Evolutionary conservation across 2,329 filamentous ascomycete genomes (phyloP).

Genomic region (Xylaria sp.): DNA sequence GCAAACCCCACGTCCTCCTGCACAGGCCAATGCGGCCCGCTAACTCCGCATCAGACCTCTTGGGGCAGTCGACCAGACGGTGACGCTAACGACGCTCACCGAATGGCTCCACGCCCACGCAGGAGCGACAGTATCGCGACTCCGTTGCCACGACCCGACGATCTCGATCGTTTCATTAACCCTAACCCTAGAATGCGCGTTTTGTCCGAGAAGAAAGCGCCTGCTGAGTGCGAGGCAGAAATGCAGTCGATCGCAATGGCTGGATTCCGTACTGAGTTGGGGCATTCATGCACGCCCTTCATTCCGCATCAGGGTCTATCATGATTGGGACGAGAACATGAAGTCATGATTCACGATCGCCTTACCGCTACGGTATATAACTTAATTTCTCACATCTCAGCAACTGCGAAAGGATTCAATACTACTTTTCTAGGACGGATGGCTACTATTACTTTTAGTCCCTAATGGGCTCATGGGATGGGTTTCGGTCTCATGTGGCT

Average conservation of each 20-base stretch:
- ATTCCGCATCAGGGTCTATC: constrained; percentile 1
- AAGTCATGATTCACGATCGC: constrained; percentile 39
- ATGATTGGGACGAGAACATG: constrained; percentile 24
- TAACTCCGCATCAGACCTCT: constrained; percentile 70
- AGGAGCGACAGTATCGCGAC: constrained; percentile 46
- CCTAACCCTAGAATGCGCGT: constrained; percentile 24
- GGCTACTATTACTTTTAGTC: constrained; percentile 22
- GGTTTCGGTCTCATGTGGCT: constrained; percentile 30
- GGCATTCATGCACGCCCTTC: constrained; percentile 2
- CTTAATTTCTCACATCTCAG: constrained; percentile 25
- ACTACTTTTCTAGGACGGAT: constrained; percentile 31
- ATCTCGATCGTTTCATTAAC: constrained; percentile 37
- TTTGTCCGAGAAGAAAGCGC: constrained; percentile 35
- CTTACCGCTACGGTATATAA: constrained; percentile 28
- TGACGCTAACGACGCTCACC: constrained; percentile 78
- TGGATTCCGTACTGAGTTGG: constrained; percentile 23
- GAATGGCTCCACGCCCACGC: constrained; percentile 60
- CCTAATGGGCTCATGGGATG: constrained; percentile 18
- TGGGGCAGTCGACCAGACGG: constrained; percentile 95
- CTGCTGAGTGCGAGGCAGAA: constrained; percentile 29
- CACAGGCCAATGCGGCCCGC: constrained; percentile 10
- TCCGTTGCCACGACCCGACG: constrained; percentile 40
- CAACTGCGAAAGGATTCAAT: constrained; percentile 35
- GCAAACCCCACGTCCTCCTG: background rate
- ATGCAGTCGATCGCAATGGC: constrained; percentile 30